Conservation (phyloP, 805 yeast genomes). For the Metschnikowia amazonensis region DNA sequence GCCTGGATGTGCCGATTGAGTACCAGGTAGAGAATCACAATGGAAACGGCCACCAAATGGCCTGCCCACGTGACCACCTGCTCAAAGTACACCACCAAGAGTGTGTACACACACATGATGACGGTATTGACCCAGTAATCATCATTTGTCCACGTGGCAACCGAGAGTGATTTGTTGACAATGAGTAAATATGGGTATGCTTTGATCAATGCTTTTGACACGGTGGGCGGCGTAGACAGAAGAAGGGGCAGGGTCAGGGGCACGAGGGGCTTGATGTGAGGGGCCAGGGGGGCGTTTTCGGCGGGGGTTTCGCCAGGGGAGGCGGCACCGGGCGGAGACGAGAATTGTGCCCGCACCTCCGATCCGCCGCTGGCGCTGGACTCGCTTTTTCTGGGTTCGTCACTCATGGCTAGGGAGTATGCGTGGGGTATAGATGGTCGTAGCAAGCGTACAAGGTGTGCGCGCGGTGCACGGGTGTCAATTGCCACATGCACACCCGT, state of each 20-base stretch:
- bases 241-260: slow-evolving; percentile 75
- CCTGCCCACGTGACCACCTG: slow-evolving; percentile 76
- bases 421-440: slow-evolving; percentile 1
- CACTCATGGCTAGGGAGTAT: slow-evolving; percentile 11
- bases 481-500: neutral
- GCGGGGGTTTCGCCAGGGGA: slow-evolving; percentile 1
- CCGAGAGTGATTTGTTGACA: slow-evolving; percentile 62
- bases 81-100: slow-evolving; percentile 74
- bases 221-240: slow-evolving; percentile 86
- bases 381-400: slow-evolving; percentile 11
- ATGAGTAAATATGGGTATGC: slow-evolving; percentile 83
- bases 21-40: slow-evolving; percentile 57
- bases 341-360: slow-evolving; percentile 31
- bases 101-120: slow-evolving; percentile 49
- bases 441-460: slow-evolving; percentile 1
- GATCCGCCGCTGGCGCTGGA: slow-evolving; percentile 9
- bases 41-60: slow-evolving; percentile 64
- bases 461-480: neutral
- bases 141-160: slow-evolving; percentile 88
- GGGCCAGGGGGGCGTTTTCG: neutral
- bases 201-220: slow-evolving; percentile 74
- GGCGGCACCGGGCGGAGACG: slow-evolving; percentile 7
- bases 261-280: slow-evolving; percentile 14
- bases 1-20: slow-evolving; percentile 54
- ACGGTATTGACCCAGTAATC: slow-evolving; percentile 74